phyloP scores from a whole-genome alignment of 148 eudicot species.

The Camellia granthamiana region DNA sequence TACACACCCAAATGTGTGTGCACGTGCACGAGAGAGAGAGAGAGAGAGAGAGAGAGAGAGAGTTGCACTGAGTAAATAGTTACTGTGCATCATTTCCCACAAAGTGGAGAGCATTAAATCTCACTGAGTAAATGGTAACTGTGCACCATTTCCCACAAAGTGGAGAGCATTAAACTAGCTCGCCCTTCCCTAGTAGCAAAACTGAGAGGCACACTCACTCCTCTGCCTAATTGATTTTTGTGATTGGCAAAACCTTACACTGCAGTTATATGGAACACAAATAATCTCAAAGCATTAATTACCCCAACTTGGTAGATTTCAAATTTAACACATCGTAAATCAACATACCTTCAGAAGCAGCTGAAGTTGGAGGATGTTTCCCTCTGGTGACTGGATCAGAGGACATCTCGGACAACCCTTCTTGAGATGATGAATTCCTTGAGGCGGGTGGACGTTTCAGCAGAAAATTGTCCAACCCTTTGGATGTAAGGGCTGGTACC shows the following conservation, averaged over 20 bases:
- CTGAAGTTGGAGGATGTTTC: conserved; percentile 28
- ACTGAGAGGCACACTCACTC: neutral
- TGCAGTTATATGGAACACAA: neutral
- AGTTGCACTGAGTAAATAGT: no score
- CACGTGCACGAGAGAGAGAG: neutral
- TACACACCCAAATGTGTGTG: neutral
- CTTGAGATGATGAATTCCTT: conserved; percentile 58
- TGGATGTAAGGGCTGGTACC: conserved; percentile 44
- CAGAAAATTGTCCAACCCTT: conserved; percentile 62
- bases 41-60: neutral
- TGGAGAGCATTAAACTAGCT: neutral
- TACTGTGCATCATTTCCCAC: neutral
- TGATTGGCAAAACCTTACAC: neutral
- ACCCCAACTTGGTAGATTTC: neutral
- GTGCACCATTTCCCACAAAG: neutral
- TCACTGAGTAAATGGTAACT: neutral
- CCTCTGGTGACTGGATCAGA: conserved; percentile 48
- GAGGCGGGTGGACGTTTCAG: conserved; percentile 69
- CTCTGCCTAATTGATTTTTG: neutral
- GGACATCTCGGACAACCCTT: conserved; percentile 53
- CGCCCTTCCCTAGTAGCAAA: neutral
- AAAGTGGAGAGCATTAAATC: neutral
- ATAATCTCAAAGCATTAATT: neutral
- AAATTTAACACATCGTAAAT: neutral
- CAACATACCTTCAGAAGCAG: conserved; percentile 61